Evolutionary conservation across 805 yeast species (phyloP).

Genomic region (Brettanomyces sp.): DNA sequence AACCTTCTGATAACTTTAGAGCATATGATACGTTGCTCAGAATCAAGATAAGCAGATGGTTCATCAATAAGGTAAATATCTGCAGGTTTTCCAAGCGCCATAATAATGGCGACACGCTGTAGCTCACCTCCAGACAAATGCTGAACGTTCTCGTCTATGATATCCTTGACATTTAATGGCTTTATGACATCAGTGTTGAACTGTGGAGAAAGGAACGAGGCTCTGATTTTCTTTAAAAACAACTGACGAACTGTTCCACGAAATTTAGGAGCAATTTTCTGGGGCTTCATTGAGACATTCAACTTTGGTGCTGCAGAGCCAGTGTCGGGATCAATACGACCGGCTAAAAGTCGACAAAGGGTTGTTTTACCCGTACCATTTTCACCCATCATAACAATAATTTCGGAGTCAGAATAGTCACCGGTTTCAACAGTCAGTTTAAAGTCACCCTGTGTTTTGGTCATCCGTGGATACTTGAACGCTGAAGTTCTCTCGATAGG

Average conservation of each 20-base stretch:
- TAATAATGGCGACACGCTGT: conserved; percentile 97
- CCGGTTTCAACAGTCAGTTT: conserved; percentile 73
- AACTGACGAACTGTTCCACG: conserved; percentile 97
- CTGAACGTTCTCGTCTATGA: conserved; percentile 96
- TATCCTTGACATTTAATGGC: conserved; percentile 87
- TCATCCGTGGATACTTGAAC: conserved; percentile 70
- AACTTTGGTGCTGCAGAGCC: conserved; percentile 74
- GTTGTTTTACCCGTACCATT: conserved; percentile 99
- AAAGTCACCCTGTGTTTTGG: conserved; percentile 94
- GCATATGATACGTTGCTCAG: conserved; percentile 99
- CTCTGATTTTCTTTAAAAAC: conserved; percentile 93
- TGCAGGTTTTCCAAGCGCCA: conserved; percentile 89
- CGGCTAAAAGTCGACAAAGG: conserved; percentile 90
- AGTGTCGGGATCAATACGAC: conserved; percentile 81
- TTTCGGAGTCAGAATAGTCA: conserved; percentile 92
- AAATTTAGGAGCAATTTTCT: conserved; percentile 97
- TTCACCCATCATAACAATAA: conserved; percentile 99
- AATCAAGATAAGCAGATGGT: conserved; percentile 97
- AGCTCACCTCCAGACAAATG: conserved; percentile 98
- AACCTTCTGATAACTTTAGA: conserved; percentile 97
- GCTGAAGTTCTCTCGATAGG: conserved; percentile 71
- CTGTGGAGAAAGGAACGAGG: conserved; percentile 89
- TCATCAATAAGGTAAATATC: conserved; percentile 96
- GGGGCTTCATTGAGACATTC: conserved; percentile 97
- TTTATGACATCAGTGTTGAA: conserved; percentile 97